Conservation (phyloP, 306 rosid species). For the Medicago arabica region DNA sequence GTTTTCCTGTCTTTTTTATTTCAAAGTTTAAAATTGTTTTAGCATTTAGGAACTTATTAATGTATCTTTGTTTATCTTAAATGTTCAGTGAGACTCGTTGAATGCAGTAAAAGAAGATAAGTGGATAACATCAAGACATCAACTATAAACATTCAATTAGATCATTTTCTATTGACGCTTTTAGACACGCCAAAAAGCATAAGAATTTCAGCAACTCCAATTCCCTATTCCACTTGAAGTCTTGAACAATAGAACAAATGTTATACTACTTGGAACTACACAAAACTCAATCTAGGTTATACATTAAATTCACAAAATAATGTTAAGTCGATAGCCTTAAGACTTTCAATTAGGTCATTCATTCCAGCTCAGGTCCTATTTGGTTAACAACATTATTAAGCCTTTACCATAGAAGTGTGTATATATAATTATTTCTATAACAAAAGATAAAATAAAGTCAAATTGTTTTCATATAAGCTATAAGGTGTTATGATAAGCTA, state of each 20-base stretch:
- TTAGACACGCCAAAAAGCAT: background rate
- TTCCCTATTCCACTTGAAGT: background rate
- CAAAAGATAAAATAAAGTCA: background rate
- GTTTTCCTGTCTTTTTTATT: too few species aligned
- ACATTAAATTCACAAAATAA: slow-evolving; percentile 22
- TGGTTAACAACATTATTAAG: background rate
- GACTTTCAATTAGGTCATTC: slow-evolving; percentile 10
- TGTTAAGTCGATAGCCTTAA: background rate
- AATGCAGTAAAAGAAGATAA: too few species aligned
- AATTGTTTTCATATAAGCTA: background rate
- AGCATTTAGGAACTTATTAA: too few species aligned
- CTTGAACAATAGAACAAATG: slow-evolving; percentile 20
- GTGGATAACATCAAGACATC: too few species aligned
- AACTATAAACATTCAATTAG: too few species aligned
- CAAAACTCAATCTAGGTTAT: slow-evolving; percentile 31
- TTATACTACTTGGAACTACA: slow-evolving; percentile 16
- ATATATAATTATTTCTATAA: background rate
- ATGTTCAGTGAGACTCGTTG: too few species aligned
- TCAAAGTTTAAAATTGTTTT: too few species aligned
- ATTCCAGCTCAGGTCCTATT: slow-evolving; percentile 1
- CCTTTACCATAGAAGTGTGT: background rate
- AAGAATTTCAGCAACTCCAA: background rate
- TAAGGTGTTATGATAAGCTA: too few species aligned
- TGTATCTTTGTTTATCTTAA: too few species aligned
- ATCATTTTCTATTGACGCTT: too few species aligned